These are phyloP conservation scores for Monilinia vaccinii-corymbosi DNA, from an alignment of 2,329 filamentous ascomycete genomes.

Conservation along the genomic window DNA sequence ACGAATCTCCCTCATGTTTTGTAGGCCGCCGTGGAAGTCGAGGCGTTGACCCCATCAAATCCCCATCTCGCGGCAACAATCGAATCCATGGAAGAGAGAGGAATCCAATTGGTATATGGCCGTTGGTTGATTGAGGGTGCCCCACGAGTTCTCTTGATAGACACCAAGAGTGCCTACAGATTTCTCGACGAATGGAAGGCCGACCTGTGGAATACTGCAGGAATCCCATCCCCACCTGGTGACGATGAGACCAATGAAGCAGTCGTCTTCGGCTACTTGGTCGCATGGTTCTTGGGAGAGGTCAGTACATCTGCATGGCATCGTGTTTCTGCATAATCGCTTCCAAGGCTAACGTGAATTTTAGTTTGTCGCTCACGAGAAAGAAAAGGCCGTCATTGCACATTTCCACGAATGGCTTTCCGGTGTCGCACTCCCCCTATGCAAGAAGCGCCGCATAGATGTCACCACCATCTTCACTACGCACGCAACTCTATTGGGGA, in stretches of 20 bases:
- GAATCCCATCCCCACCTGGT: slow-evolving; percentile 84
- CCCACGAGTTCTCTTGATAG: slow-evolving; percentile 85
- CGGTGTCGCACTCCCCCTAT: slow-evolving; percentile 83
- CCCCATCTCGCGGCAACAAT: slow-evolving; percentile 76
- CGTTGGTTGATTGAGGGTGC: slow-evolving; percentile 97
- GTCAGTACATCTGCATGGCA: slow-evolving; percentile 39
- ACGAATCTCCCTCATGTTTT: slow-evolving; percentile 19
- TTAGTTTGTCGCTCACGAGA: slow-evolving; percentile 90
- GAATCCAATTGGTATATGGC: slow-evolving; percentile 83
- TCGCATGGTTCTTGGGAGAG: slow-evolving; percentile 97
- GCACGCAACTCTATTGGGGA: slow-evolving; percentile 87
- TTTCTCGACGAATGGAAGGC: slow-evolving; percentile 95
- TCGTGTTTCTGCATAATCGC: not conserved
- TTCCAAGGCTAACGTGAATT: slow-evolving; percentile 11
- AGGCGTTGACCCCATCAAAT: slow-evolving; percentile 78
- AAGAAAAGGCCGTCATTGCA: slow-evolving; percentile 82
- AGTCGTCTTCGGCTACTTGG: slow-evolving; percentile 93
- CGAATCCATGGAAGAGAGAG: slow-evolving; percentile 83
- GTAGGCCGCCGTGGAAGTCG: slow-evolving; percentile 93
- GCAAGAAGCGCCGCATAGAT: slow-evolving; percentile 90
- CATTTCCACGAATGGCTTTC: slow-evolving; percentile 99
- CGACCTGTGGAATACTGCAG: slow-evolving; percentile 85
- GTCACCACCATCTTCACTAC: slow-evolving; percentile 98
- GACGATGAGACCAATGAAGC: slow-evolving; percentile 97
- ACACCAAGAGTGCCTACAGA: slow-evolving; percentile 85